Evolutionary conservation across 1,139 yeast species (phyloP).

Genomic region (Saccharomyces hybrid): DNA sequence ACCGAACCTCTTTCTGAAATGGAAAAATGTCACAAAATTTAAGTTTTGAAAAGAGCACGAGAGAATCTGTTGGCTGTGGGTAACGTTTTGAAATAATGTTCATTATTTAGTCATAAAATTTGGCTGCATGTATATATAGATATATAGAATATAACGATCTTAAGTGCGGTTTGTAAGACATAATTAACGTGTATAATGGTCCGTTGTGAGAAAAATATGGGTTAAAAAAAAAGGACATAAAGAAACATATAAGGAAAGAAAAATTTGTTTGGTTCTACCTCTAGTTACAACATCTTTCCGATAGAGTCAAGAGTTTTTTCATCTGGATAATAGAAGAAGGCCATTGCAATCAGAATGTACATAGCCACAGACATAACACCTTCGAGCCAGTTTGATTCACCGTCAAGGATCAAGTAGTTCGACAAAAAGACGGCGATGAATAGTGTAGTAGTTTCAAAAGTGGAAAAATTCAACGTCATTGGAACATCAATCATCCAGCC

Average conservation of each 20-base stretch:
- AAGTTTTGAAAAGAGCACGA: neutral
- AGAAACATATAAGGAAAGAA: neutral
- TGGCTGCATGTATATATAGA: neutral
- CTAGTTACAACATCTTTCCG: neutral
- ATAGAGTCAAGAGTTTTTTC: conserved; percentile 7
- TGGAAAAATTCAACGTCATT: conserved; percentile 84
- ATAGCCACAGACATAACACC: conserved; percentile 88
- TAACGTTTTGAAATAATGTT: neutral
- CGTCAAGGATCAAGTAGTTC: conserved; percentile 81
- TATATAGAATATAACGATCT: neutral
- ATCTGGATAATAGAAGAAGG: conserved; percentile 61
- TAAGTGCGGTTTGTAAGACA: neutral
- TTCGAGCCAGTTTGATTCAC: conserved; percentile 94
- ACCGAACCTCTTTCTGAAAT: neutral
- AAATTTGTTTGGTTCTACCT: neutral
- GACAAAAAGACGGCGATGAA: conserved; percentile 83
- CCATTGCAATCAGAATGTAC: conserved; percentile 76
- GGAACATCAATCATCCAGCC: conserved; percentile 91
- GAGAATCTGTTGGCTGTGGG: neutral
- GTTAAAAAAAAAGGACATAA: neutral
- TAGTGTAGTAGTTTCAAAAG: conserved; percentile 87
- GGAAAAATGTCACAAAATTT: neutral
- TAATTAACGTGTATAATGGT: neutral
- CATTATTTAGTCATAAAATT: neutral
- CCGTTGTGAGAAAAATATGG: neutral